Percentiles rank a stretch among this genome's conserved stretches.
These are phyloP conservation scores for Lophium mytilinum DNA, from an alignment of 495 filamentous ascomycete genomes.

Conservation along the genomic window DNA sequence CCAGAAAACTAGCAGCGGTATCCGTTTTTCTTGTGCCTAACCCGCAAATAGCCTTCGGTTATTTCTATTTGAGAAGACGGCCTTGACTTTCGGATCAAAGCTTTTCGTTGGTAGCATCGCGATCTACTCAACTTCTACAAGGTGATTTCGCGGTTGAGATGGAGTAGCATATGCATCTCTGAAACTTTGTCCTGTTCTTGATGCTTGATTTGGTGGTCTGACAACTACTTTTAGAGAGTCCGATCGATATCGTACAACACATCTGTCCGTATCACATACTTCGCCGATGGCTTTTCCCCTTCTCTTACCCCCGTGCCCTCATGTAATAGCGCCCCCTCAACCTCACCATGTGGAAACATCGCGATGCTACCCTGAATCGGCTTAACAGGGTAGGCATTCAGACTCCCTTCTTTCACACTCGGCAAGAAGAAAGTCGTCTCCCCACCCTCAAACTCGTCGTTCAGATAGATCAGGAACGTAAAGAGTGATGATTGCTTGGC, in stretches of 20 bases:
- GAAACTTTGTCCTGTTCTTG: no score
- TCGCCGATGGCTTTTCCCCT: slow-evolving; percentile 26
- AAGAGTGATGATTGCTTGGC: slow-evolving; percentile 42
- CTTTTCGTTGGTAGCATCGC: no score
- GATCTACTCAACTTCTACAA: no score
- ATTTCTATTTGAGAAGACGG: no score
- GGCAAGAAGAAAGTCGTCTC: slow-evolving; percentile 46
- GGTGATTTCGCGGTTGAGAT: no score
- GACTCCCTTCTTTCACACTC: slow-evolving; percentile 34
- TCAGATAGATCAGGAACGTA: slow-evolving; percentile 45
- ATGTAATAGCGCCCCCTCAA: slow-evolving; percentile 37
- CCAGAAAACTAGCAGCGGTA: no score
- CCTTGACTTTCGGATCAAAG: no score
- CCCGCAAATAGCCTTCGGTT: no score
- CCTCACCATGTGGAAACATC: slow-evolving; percentile 43
- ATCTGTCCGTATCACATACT: slow-evolving; percentile 45
- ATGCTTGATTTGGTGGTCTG: no score
- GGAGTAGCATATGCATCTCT: no score
- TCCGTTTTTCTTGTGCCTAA: no score
- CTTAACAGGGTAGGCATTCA: slow-evolving; percentile 43
- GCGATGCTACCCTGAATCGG: slow-evolving; percentile 41
- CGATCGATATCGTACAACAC: slow-evolving; percentile 41
- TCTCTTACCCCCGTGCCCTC: slow-evolving; percentile 42
- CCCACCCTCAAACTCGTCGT: slow-evolving; percentile 44
- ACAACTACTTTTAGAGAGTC: no score